Conservation (phyloP, 2,329 filamentous ascomycete species). For the Pestalotiopsis sp. region DNA sequence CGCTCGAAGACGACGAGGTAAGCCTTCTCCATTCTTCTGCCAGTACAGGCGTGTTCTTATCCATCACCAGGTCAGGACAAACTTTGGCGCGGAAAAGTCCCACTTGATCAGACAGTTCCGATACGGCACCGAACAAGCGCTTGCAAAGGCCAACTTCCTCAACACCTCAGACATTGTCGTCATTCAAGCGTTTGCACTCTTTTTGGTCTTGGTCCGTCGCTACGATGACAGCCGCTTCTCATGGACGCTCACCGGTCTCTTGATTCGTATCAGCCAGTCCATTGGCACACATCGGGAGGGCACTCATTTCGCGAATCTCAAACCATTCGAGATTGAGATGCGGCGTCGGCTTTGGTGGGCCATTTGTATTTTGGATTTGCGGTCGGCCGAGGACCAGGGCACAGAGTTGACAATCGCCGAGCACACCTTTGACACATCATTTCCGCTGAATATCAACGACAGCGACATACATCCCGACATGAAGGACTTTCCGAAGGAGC, state of each 20-base stretch:
- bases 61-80: slow-evolving; percentile 48
- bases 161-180: slow-evolving; percentile 60
- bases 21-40: slow-evolving; percentile 12
- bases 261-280: slow-evolving; percentile 57
- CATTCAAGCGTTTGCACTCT: slow-evolving; percentile 64
- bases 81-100: slow-evolving; percentile 51
- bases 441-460: slow-evolving; percentile 62
- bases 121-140: slow-evolving; percentile 58
- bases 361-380: slow-evolving; percentile 60
- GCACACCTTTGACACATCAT: slow-evolving; percentile 51
- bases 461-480: slow-evolving; percentile 50
- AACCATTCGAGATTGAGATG: slow-evolving; percentile 64
- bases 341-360: slow-evolving; percentile 65
- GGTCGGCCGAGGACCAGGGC: slow-evolving; percentile 63
- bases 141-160: slow-evolving; percentile 64
- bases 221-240: slow-evolving; percentile 56
- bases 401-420: slow-evolving; percentile 49
- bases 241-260: slow-evolving; percentile 66
- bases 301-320: slow-evolving; percentile 50
- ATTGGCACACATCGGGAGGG: slow-evolving; percentile 63
- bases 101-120: slow-evolving; percentile 50
- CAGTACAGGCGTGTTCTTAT: slow-evolving; percentile 11
- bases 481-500: slow-evolving; percentile 46
- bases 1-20: slow-evolving; percentile 63
- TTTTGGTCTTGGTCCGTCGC: slow-evolving; percentile 55